These are phyloP conservation scores for Phlebopus sp. DNA, from an alignment of 1,284 basidiomycete species.

Conservation along the genomic window DNA sequence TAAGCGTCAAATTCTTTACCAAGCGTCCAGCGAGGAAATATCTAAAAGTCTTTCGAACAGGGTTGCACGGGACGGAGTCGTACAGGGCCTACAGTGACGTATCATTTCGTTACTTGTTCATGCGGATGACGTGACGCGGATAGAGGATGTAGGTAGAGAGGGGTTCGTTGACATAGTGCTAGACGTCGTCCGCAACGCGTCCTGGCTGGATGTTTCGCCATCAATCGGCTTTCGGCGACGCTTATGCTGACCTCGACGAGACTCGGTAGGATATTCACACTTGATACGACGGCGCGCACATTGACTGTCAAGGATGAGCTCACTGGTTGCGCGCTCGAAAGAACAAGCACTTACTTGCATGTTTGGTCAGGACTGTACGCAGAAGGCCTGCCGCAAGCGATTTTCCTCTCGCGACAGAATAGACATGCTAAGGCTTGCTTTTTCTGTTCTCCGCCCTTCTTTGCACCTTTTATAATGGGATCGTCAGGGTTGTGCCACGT, in stretches of 20 bases:
- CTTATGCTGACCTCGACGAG: slow-evolving; percentile 50
- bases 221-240: slow-evolving; percentile 35
- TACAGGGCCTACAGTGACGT: slow-evolving; percentile 1
- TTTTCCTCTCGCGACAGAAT: slow-evolving; percentile 39
- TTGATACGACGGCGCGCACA: slow-evolving; percentile 45
- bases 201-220: slow-evolving; percentile 23
- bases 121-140: slow-evolving; percentile 22
- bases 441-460: slow-evolving; percentile 37
- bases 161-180: slow-evolving; percentile 16
- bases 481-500: slow-evolving; percentile 37
- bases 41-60: too few species aligned
- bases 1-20: too few species aligned
- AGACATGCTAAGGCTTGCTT: slow-evolving; percentile 40
- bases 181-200: slow-evolving; percentile 23
- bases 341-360: slow-evolving; percentile 34
- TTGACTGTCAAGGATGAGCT: slow-evolving; percentile 39
- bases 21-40: too few species aligned
- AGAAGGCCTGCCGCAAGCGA: slow-evolving; percentile 37
- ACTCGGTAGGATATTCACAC: slow-evolving; percentile 52
- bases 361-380: slow-evolving; percentile 33
- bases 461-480: slow-evolving; percentile 31
- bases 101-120: slow-evolving; percentile 12
- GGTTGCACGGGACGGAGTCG: too few species aligned
- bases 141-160: slow-evolving; percentile 19
- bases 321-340: neutral